A percentile compares a stretch with the other conserved stretches of the same genome.
These are phyloP conservation scores for Lepidium didymum DNA, from an alignment of 345 rosid species.

Conservation along the genomic window DNA sequence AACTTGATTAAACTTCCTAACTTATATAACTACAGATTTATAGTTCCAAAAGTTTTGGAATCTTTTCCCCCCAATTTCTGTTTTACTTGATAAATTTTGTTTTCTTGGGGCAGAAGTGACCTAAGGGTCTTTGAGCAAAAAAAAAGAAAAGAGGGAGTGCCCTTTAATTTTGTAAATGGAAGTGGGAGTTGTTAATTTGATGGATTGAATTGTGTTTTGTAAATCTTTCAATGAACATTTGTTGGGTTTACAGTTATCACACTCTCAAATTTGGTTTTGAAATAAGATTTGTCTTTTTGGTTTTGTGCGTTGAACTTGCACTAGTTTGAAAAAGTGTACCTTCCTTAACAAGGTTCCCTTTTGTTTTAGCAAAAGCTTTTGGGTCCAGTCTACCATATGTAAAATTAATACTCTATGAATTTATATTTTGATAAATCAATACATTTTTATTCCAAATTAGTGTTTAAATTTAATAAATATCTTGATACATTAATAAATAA, in stretches of 20 bases:
- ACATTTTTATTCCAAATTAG: too few species aligned
- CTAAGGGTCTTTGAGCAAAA: neutral
- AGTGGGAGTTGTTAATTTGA: constrained; percentile 7
- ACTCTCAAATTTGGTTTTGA: neutral
- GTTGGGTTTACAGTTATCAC: constrained; percentile 3
- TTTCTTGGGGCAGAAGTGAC: constrained; percentile 17
- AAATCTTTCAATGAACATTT: constrained; percentile 1
- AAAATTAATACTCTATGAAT: too few species aligned
- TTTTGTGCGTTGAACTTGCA: neutral
- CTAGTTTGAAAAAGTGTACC: neutral
- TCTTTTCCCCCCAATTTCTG: constrained; percentile 4
- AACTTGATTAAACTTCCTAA: constrained; percentile 34
- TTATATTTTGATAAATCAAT: too few species aligned
- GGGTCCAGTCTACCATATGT: too few species aligned
- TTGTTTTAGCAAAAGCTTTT: too few species aligned
- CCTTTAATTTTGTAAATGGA: constrained; percentile 24
- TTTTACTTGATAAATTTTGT: constrained; percentile 16
- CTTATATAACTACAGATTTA: constrained; percentile 19
- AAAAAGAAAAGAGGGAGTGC: neutral
- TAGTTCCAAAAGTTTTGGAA: constrained; percentile 5
- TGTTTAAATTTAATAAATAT: too few species aligned
- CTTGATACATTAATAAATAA: too few species aligned
- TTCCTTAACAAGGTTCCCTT: neutral
- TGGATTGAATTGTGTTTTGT: constrained; percentile 12
- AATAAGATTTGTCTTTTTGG: neutral